Conservation (phyloP, 495 filamentous ascomycete species). For the Terfezia claveryi region DNA sequence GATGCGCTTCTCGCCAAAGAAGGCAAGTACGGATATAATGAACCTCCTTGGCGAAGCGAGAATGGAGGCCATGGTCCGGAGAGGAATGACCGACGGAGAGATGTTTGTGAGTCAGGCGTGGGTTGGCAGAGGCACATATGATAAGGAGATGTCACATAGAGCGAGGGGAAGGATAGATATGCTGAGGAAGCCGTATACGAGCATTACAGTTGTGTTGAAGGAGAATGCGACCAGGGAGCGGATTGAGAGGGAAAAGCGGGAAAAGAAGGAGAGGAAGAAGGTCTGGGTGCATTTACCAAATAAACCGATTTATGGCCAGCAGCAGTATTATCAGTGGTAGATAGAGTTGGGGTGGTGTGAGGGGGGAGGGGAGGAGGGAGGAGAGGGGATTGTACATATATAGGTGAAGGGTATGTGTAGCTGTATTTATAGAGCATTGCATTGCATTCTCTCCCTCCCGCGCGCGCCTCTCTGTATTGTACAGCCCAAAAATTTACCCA, state of each 20-base stretch:
- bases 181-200: constrained; percentile 43
- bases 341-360: neutral
- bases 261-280: constrained; percentile 43
- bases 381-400: no score
- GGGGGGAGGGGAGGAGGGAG: no score
- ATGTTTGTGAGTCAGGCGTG: constrained; percentile 83
- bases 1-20: constrained; percentile 92
- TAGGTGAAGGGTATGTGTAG: no score
- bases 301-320: constrained; percentile 50
- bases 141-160: constrained; percentile 33
- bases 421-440: no score
- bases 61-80: constrained; percentile 50
- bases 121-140: constrained; percentile 56
- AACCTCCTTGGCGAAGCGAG: constrained; percentile 56
- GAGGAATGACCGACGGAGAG: constrained; percentile 62
- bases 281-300: constrained; percentile 76
- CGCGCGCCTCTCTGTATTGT: no score
- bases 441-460: no score
- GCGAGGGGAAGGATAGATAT: constrained; percentile 42
- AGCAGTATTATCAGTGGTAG: constrained; percentile 78
- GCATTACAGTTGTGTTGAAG: constrained; percentile 66
- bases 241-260: constrained; percentile 49
- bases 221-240: constrained; percentile 77
- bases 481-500: no score
- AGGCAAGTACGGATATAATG: constrained; percentile 57